Evolutionary conservation across 1,284 basidiomycete genomes (phyloP).

Genomic region (Taiwanofungus camphoratus): DNA sequence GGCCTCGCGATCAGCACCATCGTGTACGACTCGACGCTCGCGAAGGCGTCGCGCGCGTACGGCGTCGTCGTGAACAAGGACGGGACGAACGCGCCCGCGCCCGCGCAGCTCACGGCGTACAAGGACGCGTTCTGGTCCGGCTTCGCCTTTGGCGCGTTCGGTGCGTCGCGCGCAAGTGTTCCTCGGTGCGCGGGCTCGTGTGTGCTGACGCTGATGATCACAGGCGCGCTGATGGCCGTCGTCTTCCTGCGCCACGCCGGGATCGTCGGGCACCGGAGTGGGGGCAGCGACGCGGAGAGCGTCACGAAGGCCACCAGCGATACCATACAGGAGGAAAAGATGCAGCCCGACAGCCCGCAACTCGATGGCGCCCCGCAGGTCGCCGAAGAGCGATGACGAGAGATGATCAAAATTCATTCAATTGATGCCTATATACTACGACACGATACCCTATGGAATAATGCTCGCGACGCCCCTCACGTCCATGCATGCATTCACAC

Average conservation of each 20-base stretch:
- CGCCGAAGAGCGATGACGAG: too few species aligned
- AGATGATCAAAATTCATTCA: too few species aligned
- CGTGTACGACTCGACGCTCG: slow-evolving; percentile 54
- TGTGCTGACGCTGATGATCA: slow-evolving; percentile 1
- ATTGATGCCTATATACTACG: too few species aligned
- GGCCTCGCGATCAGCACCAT: slow-evolving; percentile 49
- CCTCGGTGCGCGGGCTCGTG: background rate
- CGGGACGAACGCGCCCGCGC: slow-evolving; percentile 30
- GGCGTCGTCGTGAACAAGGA: slow-evolving; percentile 27
- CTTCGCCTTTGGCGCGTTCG: slow-evolving; percentile 54
- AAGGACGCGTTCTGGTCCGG: slow-evolving; percentile 58
- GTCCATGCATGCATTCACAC: too few species aligned
- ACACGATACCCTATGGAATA: too few species aligned
- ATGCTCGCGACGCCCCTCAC: too few species aligned
- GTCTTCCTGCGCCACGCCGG: slow-evolving; percentile 56
- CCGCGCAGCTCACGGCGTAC: slow-evolving; percentile 46
- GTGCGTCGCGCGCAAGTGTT: slow-evolving; percentile 26
- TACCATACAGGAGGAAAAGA: slow-evolving; percentile 7
- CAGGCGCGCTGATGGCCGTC: slow-evolving; percentile 45
- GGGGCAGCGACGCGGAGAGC: slow-evolving; percentile 4
- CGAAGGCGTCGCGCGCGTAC: slow-evolving; percentile 24
- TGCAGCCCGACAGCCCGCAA: slow-evolving; percentile 1
- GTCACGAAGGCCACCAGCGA: slow-evolving; percentile 3
- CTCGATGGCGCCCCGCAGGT: too few species aligned
- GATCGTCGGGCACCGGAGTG: slow-evolving; percentile 41